A percentile compares a stretch with the other conserved stretches of the same genome.
phyloP scores from a whole-genome alignment of 1,139 yeast species.

The Blastobotrys proliferans region DNA sequence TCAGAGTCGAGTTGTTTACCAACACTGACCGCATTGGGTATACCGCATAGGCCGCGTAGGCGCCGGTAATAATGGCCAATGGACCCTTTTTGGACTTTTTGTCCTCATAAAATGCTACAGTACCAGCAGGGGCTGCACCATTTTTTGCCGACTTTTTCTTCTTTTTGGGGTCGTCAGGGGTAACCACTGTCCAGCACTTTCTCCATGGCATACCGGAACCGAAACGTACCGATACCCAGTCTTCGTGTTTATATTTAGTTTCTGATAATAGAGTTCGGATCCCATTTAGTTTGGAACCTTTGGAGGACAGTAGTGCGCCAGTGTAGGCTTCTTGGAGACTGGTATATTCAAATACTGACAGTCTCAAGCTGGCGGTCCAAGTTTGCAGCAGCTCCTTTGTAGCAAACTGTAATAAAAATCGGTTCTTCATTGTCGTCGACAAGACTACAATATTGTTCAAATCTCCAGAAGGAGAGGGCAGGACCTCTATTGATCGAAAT shows the following conservation, averaged over 20 bases:
- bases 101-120: slow-evolving; percentile 38
- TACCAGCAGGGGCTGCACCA: slow-evolving; percentile 36
- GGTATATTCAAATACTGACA: slow-evolving; percentile 74
- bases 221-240: slow-evolving; percentile 91
- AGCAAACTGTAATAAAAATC: slow-evolving; percentile 76
- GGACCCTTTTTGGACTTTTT: slow-evolving; percentile 60
- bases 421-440: slow-evolving; percentile 84
- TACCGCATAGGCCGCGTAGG: slow-evolving; percentile 80
- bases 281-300: slow-evolving; percentile 83
- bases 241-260: slow-evolving; percentile 82
- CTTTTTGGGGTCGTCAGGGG: slow-evolving; percentile 53
- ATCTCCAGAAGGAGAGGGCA: slow-evolving; percentile 62
- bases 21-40: slow-evolving; percentile 81
- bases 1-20: slow-evolving; percentile 81
- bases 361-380: slow-evolving; percentile 82
- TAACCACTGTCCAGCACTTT: slow-evolving; percentile 87
- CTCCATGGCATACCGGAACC: slow-evolving; percentile 99
- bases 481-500: slow-evolving; percentile 63
- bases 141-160: slow-evolving; percentile 33
- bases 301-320: slow-evolving; percentile 83
- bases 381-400: slow-evolving; percentile 34
- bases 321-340: slow-evolving; percentile 92
- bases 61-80: slow-evolving; percentile 73
- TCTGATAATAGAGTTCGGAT: slow-evolving; percentile 81
- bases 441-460: slow-evolving; percentile 76